Conservation (phyloP, 2,329 filamentous ascomycete species). For the Mycocentrospora acerina region DNA sequence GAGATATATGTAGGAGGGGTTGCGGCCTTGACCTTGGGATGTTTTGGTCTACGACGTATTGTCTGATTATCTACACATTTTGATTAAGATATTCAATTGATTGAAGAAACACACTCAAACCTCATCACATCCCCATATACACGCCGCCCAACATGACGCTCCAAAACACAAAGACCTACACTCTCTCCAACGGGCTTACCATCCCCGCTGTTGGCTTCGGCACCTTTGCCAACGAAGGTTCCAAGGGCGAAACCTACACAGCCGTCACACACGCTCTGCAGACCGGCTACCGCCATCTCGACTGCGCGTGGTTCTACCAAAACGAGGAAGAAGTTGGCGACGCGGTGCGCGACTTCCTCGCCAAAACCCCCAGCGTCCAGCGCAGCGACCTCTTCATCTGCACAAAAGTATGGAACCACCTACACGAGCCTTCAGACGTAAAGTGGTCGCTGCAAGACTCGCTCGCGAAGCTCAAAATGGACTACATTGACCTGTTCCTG, state of each 20-base stretch:
- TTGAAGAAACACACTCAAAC: slow-evolving; percentile 6
- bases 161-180: slow-evolving; percentile 49
- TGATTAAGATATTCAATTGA: no score
- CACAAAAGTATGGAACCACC: slow-evolving; percentile 68
- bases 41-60: no score
- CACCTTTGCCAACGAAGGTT: slow-evolving; percentile 70
- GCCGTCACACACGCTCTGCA: slow-evolving; percentile 62
- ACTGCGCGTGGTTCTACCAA: slow-evolving; percentile 70
- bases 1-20: slow-evolving; percentile 16
- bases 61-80: no score
- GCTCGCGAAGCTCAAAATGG: slow-evolving; percentile 60
- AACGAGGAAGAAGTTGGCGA: slow-evolving; percentile 72
- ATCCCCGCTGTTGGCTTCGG: slow-evolving; percentile 73
- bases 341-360: slow-evolving; percentile 62
- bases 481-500: slow-evolving; percentile 71
- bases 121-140: slow-evolving; percentile 4
- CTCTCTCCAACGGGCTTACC: slow-evolving; percentile 59
- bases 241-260: slow-evolving; percentile 54
- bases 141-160: slow-evolving; percentile 27
- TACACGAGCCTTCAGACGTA: slow-evolving; percentile 58
- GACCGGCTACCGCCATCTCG: slow-evolving; percentile 64
- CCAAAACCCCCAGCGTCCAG: slow-evolving; percentile 55
- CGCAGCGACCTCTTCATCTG: slow-evolving; percentile 68
- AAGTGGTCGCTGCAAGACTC: slow-evolving; percentile 63
- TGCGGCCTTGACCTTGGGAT: slow-evolving; percentile 4